Base-by-base conservation (phyloP, 106 monocot species). In the Ottelia alismoides region DNA sequence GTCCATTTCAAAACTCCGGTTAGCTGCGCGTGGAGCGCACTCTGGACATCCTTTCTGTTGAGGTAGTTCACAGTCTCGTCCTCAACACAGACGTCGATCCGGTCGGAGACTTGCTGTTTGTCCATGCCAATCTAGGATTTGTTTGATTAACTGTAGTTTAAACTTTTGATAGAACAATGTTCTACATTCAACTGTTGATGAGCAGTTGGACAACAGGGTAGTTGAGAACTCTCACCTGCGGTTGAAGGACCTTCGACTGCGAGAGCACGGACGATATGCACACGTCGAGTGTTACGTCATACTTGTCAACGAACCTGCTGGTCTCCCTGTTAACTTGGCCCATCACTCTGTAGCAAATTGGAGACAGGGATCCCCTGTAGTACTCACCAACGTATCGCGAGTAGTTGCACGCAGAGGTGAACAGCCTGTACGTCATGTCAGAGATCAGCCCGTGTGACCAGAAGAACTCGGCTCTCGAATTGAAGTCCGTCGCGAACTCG, bases 1-100 rank as follows among this genome's bases (percentile, higher is more conserved):
- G n/a, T n/a, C n/a, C n/a, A n/a, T n/a, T n/a, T n/a, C n/a, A n/a
- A n/a, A n/a, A n/a, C n/a, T n/a, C n/a, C n/a, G n/a, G n/a, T n/a
- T n/a, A n/a, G n/a, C n/a, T n/a, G n/a, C 35, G 65, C 78, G 49
- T 79, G 73, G 22, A 79, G 65, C 21, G 78, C 78, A 27, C 28
- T 66, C 21, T 70, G 78, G 55, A 79, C 78, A 2, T 73, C 66
- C 1, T 64, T 55, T 9, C 3, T 18, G 25, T 74, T 73, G 3
- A 69, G 30, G 46, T 70, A 69, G 47, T 7, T 0, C 18, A 0
- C n/a, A 9, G 64, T 43, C n/a, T 68, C 47, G 53, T 21, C 1
- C 2, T 29, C 27, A 1, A 57, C n/a, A 58, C 68, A 74, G 0
- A 63, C 68, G 64, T 74, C 68, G 16, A 19, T 19, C 5, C 12